Evolutionary conservation across 257 asterid genomes (phyloP).

Genomic region (Capsicum baccatum): DNA sequence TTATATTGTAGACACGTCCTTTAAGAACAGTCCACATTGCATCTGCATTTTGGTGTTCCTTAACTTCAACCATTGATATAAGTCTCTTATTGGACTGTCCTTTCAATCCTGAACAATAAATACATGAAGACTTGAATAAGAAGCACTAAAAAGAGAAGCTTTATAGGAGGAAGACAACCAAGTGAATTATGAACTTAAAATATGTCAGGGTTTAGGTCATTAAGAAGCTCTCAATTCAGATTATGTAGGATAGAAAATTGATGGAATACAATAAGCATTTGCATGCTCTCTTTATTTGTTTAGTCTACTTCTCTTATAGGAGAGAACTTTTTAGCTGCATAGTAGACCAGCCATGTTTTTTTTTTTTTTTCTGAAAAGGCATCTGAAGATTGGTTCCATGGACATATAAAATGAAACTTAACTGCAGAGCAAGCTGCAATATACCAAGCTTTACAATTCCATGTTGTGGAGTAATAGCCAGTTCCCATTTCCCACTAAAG

Average conservation of each 20-base stretch:
- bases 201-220: background rate
- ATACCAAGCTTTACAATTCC: constrained; percentile 6
- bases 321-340: background rate
- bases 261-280: constrained; percentile 3
- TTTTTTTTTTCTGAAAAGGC: background rate
- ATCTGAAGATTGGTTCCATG: constrained; percentile 1
- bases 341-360: background rate
- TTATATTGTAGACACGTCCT: constrained; percentile 87
- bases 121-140: background rate
- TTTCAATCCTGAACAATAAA: constrained; percentile 62
- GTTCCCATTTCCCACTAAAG: background rate
- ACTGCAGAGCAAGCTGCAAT: constrained; percentile 1
- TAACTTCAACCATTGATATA: constrained; percentile 78
- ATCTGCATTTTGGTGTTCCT: constrained; percentile 73
- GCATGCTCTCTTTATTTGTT: constrained; percentile 10
- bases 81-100: constrained; percentile 82
- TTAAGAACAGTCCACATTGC: constrained; percentile 98
- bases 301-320: background rate
- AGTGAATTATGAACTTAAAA: background rate
- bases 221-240: constrained; percentile 9
- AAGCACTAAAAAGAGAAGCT: constrained; percentile 27
- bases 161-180: constrained; percentile 10
- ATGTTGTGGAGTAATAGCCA: background rate
- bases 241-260: background rate
- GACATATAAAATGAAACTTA: background rate